Conservation (phyloP, 441 rosid species). For the Croton laevigatus region DNA sequence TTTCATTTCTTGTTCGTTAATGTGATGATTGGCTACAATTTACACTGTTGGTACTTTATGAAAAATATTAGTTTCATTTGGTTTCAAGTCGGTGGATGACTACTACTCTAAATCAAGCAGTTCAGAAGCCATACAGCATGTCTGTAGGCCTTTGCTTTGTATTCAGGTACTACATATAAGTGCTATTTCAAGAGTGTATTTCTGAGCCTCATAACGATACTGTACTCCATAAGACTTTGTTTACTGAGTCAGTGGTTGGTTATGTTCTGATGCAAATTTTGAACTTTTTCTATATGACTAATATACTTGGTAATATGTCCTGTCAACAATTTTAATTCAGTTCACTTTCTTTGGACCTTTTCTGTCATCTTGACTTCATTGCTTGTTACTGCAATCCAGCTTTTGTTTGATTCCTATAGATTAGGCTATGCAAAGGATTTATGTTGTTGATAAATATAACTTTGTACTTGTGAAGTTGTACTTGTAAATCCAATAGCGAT, state of each 20-base stretch:
- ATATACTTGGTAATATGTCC: background rate
- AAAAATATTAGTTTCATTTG: constrained; percentile 67
- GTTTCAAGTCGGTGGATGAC: constrained; percentile 85
- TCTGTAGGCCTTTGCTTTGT: constrained; percentile 67
- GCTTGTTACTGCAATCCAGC: background rate
- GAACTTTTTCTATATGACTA: background rate
- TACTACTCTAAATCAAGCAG: constrained; percentile 77
- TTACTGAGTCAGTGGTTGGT: background rate
- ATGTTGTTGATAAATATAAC: background rate
- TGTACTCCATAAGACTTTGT: background rate
- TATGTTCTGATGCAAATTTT: background rate
- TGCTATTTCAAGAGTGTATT: background rate
- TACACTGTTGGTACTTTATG: constrained; percentile 4
- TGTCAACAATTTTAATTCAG: background rate
- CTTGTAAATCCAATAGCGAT: background rate
- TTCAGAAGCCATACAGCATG: constrained; percentile 54
- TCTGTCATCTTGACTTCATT: background rate
- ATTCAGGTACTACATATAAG: constrained; percentile 56
- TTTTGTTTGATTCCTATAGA: background rate
- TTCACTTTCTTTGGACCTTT: background rate
- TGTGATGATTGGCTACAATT: constrained; percentile 19
- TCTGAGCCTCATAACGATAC: background rate
- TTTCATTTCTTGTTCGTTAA: background rate
- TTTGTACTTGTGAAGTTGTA: background rate
- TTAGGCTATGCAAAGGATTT: background rate